A percentile compares a stretch with the other conserved stretches of the same genome.
These are phyloP conservation scores for Apiotrichum mycotoxinovorans DNA, from an alignment of 1,284 basidiomycete species.

Conservation along the genomic window DNA sequence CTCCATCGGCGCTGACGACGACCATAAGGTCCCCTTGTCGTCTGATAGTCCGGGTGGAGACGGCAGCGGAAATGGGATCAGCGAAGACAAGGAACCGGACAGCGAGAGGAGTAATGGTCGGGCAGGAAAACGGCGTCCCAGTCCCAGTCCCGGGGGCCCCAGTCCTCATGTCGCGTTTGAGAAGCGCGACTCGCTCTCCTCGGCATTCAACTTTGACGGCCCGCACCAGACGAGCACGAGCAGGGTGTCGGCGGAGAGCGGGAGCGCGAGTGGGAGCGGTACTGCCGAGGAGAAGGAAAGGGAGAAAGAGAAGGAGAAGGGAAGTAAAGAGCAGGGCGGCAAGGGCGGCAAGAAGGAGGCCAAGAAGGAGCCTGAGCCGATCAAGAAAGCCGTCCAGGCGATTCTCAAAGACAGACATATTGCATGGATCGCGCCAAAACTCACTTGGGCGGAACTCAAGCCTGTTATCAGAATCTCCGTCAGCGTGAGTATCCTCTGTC, in stretches of 20 bases:
- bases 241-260: background rate
- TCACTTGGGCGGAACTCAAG: constrained; percentile 34
- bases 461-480: constrained; percentile 41
- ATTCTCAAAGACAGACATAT: constrained; percentile 6
- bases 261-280: background rate
- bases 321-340: background rate
- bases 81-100: background rate
- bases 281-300: background rate
- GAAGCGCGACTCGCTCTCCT: background rate
- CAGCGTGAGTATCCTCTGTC: constrained; percentile 40
- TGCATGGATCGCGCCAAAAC: constrained; percentile 39
- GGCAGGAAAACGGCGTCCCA: background rate
- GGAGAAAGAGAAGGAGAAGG: background rate
- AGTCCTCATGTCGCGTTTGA: constrained; percentile 1
- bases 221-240: background rate
- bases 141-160: no score
- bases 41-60: no score
- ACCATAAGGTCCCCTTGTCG: background rate
- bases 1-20: background rate
- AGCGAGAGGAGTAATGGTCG: background rate
- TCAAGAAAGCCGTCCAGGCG: background rate
- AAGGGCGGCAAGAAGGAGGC: background rate
- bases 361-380: background rate
- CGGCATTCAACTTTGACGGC: background rate
- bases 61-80: background rate